Base-by-base conservation (phyloP, 176 grass and related monocot genomes). In the Zizania latifolia region DNA sequence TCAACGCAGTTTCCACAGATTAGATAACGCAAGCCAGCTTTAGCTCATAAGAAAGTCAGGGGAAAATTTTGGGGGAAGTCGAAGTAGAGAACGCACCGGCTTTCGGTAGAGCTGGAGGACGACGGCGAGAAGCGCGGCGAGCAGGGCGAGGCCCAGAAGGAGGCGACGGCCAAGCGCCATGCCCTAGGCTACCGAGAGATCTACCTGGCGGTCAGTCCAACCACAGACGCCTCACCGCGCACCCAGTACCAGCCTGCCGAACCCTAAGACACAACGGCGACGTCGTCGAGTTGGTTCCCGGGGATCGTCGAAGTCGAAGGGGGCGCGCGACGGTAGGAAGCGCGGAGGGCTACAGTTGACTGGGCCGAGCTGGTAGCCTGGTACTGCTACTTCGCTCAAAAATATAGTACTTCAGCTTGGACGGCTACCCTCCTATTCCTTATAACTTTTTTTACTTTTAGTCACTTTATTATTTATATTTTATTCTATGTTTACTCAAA, bases 21-120 rank as follows among this genome's bases (percentile, higher is more conserved):
- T 44, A 79, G 19, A 34, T 41, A 70, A 35, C 22, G 58, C 24
- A 82, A 22, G 36, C 46, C 33, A 56, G 62, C 73, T 57, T 31
- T 66, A 69, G 10, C 10, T 19, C 56, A 40, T 38, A 45, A 4
- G 14, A 1, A 45, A 51, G 54, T 39, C 38, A 39, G 43, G 1
- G 71, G 58, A 35, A 55, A 15, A 66, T 29, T 78, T 35, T 14
- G 31, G 13, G 13, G 3, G 29, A 10, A 43, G 1, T 22, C 74
- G 16, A 26, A 51, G 70, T 11, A 76, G 60, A 62, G 65, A 53
- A 70, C 79, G 21, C 65, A 89, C 90, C 65, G 83, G 90, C 39
- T 86, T 89, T 27, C 79, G 83, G 70, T 87, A 81, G 75, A 80
- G 61, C 86, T 92, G 86, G 70, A 86, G 62, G 32, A 92, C 15